Base-by-base conservation (phyloP, 768 basidiomycete genomes). In the Lyophyllum semitale region DNA sequence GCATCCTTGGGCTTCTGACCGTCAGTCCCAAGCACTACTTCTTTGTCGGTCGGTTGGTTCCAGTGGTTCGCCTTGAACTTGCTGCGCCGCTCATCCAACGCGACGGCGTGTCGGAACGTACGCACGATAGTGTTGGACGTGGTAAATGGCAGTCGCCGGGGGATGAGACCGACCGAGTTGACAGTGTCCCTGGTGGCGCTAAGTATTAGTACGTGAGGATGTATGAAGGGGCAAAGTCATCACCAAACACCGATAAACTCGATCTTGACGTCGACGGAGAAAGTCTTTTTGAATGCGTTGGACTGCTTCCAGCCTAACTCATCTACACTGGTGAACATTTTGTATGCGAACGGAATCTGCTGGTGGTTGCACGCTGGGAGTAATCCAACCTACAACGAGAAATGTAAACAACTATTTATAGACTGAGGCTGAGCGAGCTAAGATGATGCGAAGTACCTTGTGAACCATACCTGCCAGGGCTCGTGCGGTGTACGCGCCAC, bases 301-400 rank as follows among this genome's bases (percentile, higher is more conserved):
- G 75, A 75, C 50, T 77, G 75, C 45, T 71, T 69, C 78, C 78
- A 80, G 12, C 81, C 77, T 0, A 59, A 45, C 25, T 73, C 68
- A 49, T 81, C 76, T 15, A 64, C 59, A 1, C 68, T 66, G 9
- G 72, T 76, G 69, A 75, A 84, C 77, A 84, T 81, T 51, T 77
- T 77, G 68, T 82, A 85, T 12, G 82, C 84, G 49, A 86, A 83
- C 2, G 81, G 80, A 11, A 84, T 74, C 61, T 83, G 79, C 57
- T 84, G 76, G 55, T 73, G 70, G 47, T 77, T 77, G 53, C 71
- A 71, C 8, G 70, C 63, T 8, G 76, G 76, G 2, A 78, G 66
- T 8, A 77, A 64, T 18, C 77, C 75, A 20, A 53, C 51, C 51
- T 53, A 25, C 15, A n/a, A 13, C 30, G 52, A n/a, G n/a, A n/a